Percentiles rank a stretch among this genome's conserved stretches.
Evolutionary conservation across 148 eudicot genomes (phyloP).

Genomic region (Pouteria glomerata): DNA sequence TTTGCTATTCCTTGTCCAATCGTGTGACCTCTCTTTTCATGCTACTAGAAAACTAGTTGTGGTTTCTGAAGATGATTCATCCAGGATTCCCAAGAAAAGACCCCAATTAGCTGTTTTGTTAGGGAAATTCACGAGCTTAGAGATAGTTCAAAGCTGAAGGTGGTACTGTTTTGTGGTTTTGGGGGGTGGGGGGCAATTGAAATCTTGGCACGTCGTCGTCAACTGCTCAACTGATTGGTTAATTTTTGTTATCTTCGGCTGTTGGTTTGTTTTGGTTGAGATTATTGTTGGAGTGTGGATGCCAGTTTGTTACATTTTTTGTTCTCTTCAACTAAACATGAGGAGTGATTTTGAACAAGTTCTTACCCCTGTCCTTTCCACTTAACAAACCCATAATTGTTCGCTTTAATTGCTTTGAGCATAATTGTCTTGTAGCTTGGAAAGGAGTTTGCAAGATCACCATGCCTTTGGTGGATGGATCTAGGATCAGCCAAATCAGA

Average conservation of each 20-base stretch:
- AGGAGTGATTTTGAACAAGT: background rate
- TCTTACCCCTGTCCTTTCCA: background rate
- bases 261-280: background rate
- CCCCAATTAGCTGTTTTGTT: background rate
- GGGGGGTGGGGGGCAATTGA: background rate
- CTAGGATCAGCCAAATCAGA: background rate
- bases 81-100: background rate
- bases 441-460: background rate
- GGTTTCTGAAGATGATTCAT: conserved; percentile 5
- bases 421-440: background rate
- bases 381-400: background rate
- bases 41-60: background rate
- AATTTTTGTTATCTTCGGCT: background rate
- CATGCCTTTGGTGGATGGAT: background rate
- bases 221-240: background rate
- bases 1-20: background rate
- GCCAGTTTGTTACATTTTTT: background rate
- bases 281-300: background rate
- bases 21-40: background rate
- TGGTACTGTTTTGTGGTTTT: background rate
- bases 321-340: background rate
- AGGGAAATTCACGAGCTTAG: background rate
- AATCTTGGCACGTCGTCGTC: background rate
- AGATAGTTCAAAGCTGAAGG: background rate
- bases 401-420: background rate